phyloP scores from a whole-genome alignment of 2,329 filamentous ascomycete genomes.

The Diaporthe longicolla region DNA sequence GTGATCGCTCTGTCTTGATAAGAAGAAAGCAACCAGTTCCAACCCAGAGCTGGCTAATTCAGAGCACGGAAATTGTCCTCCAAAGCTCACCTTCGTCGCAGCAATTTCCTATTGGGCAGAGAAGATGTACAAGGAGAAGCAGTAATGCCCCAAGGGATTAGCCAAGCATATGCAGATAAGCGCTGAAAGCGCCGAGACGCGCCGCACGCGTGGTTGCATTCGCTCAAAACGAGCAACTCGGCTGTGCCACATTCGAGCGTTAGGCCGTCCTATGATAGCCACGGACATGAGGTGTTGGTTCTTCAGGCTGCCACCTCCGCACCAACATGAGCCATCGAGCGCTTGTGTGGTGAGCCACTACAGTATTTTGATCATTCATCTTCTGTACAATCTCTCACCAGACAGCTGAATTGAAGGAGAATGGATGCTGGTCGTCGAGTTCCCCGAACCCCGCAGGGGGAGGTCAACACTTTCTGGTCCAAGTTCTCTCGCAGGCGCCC shows the following conservation, averaged over 20 bases:
- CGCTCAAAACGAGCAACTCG: neutral
- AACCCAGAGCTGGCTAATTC: too few relatives aligned
- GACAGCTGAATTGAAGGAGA: neutral
- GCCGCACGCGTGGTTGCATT: neutral
- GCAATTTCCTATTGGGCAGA: too few relatives aligned
- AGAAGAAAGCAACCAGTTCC: too few relatives aligned
- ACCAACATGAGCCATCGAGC: neutral
- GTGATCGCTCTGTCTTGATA: too few relatives aligned
- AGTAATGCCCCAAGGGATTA: neutral
- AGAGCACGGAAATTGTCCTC: too few relatives aligned
- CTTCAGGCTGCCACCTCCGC: neutral
- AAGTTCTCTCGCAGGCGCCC: conserved; percentile 57
- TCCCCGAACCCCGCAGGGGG: conserved; percentile 55
- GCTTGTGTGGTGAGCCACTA: neutral
- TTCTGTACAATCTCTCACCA: too few relatives aligned
- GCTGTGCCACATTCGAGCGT: conserved; percentile 18
- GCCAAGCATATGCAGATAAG: conserved; percentile 1
- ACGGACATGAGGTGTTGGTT: neutral
- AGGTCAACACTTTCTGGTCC: conserved; percentile 59
- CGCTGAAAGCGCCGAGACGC: neutral
- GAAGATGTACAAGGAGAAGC: too few relatives aligned
- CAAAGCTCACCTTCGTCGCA: too few relatives aligned
- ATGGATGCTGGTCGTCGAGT: neutral
- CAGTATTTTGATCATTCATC: neutral
- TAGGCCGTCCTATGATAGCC: conserved; percentile 15